Evolutionary conservation across 331 rosid genomes (phyloP), one percentile per base, ranked within the genome.

Genomic region (Malus hybrid): DNA sequence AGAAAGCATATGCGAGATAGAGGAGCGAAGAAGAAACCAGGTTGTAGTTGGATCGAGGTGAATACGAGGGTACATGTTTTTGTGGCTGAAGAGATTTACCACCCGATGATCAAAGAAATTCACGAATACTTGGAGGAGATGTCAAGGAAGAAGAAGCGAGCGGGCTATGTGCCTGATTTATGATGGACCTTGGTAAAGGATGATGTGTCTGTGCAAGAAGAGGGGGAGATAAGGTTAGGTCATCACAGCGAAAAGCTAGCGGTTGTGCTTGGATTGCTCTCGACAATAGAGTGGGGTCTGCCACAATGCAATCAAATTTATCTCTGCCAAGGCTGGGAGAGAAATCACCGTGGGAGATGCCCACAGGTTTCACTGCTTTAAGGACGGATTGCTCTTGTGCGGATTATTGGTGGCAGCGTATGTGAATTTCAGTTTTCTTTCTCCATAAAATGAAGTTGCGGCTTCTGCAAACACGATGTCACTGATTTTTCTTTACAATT

Each of bases 21-120:
- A 80, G 93, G 97, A 27, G 77, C 90, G 88, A 91, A 86, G 88
- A 90, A 90, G 88, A 88, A 89, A 79, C 97, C 97, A 5, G 98
- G 98, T 68, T 86, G 94, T 81, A 88, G 95, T 78, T 91, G 97
- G 98, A 91, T 90, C n/a, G 98, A 94, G 87, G 77, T 91, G 72
- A 82, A 85, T 34, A 88, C 82, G 81, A 86, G 82, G 77, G 79
- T 84, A 39, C 91, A 88, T 39, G 82, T 85, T 62, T 93, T 91
- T 55, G 90, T 91, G 66, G 96, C 97, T 15, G 96, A 91, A 83
- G 98, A 90, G 80, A 81, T 85, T 70, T 87, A 91, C 71, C 96
- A 91, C 75, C 93, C 90, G 3, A 88, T 80, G 95, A 86, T 90
- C 56, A 88, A 64, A 77, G 85, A 91, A 79, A 88, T 91, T 82